phyloP scores from a whole-genome alignment of 345 rosid genomes.

The Melaleuca quinquenervia region DNA sequence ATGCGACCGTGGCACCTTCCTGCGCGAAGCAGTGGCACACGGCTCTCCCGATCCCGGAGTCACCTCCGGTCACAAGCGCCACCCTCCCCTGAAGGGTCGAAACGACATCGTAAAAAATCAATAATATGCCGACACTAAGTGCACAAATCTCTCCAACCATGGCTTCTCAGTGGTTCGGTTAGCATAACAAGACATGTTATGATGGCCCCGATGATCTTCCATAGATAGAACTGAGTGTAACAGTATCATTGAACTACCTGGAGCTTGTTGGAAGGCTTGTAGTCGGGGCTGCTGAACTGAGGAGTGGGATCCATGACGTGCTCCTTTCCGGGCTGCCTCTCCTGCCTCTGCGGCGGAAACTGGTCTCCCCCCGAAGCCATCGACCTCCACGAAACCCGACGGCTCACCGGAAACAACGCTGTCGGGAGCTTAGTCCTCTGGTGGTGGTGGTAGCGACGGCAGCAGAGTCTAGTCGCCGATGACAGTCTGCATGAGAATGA shows the following conservation, averaged over 20 bases:
- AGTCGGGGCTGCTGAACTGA: conserved; percentile 29
- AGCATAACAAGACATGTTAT: no score
- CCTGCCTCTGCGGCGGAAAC: conserved; percentile 62
- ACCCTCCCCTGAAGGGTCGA: conserved; percentile 44
- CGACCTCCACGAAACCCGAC: background rate
- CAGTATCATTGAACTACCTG: background rate
- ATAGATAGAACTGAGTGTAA: background rate
- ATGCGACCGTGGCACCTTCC: conserved; percentile 75
- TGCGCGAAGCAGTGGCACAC: conserved; percentile 40
- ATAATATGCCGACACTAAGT: background rate
- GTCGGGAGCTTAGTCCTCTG: background rate
- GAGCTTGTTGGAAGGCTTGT: conserved; percentile 64
- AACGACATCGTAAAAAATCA: background rate
- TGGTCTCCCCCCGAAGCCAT: conserved; percentile 39
- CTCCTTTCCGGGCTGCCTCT: conserved; percentile 55
- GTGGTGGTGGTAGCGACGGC: background rate
- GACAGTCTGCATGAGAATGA: background rate
- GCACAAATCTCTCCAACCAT: background rate
- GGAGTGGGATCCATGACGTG: conserved; percentile 65
- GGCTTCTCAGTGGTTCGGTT: background rate
- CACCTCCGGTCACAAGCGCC: conserved; percentile 76
- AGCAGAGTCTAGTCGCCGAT: background rate
- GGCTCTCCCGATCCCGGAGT: conserved; percentile 79
- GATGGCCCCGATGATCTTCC: background rate
- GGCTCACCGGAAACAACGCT: background rate